Percentiles rank a stretch among this genome's conserved stretches.
phyloP scores from a whole-genome alignment of 2,329 filamentous ascomycete genomes.

The Penicillium rolfsii region DNA sequence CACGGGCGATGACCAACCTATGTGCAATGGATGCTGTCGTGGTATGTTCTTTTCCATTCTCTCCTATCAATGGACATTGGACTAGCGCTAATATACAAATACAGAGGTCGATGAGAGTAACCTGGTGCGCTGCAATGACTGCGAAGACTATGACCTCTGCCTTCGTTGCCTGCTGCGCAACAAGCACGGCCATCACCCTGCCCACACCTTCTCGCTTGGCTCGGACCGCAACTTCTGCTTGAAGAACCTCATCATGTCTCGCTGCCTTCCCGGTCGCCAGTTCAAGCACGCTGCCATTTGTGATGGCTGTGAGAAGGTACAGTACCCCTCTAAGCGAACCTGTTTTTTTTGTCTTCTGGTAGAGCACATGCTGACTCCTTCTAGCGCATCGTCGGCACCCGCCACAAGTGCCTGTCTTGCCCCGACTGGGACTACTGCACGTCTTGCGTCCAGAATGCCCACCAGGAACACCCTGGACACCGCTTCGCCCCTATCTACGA shows the following conservation, averaged over 20 bases:
- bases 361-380: slow-evolving; percentile 25
- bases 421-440: slow-evolving; percentile 97
- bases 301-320: slow-evolving; percentile 82
- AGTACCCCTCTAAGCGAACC: slow-evolving; percentile 8
- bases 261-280: slow-evolving; percentile 79
- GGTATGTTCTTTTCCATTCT: slow-evolving; percentile 47
- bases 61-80: neutral
- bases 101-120: slow-evolving; percentile 72
- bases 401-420: slow-evolving; percentile 95
- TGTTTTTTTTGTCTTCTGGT: neutral
- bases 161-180: slow-evolving; percentile 74
- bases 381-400: slow-evolving; percentile 78
- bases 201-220: slow-evolving; percentile 72
- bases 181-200: slow-evolving; percentile 88
- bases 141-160: slow-evolving; percentile 93
- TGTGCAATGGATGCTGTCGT: slow-evolving; percentile 68
- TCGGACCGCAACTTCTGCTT: slow-evolving; percentile 59
- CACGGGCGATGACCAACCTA: slow-evolving; percentile 42
- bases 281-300: slow-evolving; percentile 85
- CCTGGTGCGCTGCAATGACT: slow-evolving; percentile 82
- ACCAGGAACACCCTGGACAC: slow-evolving; percentile 75
- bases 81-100: slow-evolving; percentile 30
- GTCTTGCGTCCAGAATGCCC: slow-evolving; percentile 69
- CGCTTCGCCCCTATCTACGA: slow-evolving; percentile 89
- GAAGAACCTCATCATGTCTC: slow-evolving; percentile 63